Conservation (phyloP, 129 eudicot species). For the Flaveria linearis region DNA sequence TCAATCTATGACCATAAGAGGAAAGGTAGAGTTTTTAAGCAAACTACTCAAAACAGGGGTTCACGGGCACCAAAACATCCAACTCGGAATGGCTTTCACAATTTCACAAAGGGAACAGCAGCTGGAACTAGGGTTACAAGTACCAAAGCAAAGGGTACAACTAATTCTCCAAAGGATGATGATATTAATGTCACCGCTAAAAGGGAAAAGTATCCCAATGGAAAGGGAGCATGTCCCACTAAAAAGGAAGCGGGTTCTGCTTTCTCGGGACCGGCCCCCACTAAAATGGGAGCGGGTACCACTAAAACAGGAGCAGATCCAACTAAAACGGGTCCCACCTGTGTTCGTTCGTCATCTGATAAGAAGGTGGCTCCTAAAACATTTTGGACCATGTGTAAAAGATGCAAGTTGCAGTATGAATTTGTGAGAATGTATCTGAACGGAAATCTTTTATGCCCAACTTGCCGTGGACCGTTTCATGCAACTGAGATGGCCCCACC, state of each 20-base stretch:
- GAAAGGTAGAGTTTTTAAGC: slow-evolving; percentile 30
- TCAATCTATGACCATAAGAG: slow-evolving; percentile 58
- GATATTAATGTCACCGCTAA: no score
- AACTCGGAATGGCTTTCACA: slow-evolving; percentile 51
- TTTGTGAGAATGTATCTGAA: slow-evolving; percentile 64
- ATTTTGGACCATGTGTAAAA: slow-evolving; percentile 79
- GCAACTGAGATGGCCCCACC: slow-evolving; percentile 64
- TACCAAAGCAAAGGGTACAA: slow-evolving; percentile 37
- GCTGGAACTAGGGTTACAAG: slow-evolving; percentile 24
- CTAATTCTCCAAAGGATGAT: slow-evolving; percentile 6
- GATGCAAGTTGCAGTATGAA: slow-evolving; percentile 87
- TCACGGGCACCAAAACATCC: slow-evolving; percentile 36
- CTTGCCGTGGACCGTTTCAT: slow-evolving; percentile 67
- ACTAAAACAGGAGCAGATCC: no score
- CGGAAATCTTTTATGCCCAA: slow-evolving; percentile 73
- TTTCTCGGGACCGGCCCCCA: no score
- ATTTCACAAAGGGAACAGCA: slow-evolving; percentile 42
- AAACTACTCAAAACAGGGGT: slow-evolving; percentile 32
- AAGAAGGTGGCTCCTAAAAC: slow-evolving; percentile 33
- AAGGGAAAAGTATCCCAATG: no score
- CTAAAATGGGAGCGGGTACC: no score
- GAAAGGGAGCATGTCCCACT: no score
- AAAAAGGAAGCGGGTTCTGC: no score
- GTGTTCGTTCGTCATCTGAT: slow-evolving; percentile 24
- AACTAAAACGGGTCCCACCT: background rate